Evolutionary conservation across 176 grass and related monocot genomes (phyloP), one percentile per base, ranked within the genome.

Genomic region (Triticum dicoccoides): DNA sequence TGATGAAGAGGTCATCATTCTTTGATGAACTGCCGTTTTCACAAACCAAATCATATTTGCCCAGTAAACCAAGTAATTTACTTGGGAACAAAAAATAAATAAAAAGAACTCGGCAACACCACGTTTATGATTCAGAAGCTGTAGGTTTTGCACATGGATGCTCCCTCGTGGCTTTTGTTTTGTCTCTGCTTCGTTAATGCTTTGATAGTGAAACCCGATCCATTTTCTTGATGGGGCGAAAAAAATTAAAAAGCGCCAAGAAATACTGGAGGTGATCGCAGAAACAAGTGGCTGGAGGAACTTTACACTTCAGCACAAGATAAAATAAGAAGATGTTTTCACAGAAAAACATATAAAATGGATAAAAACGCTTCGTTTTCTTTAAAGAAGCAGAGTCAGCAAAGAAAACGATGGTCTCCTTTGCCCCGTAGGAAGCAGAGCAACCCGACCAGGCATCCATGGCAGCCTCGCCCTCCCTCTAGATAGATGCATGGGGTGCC

Each of bases 401-500:
- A 27, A 76, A 11, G 73, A 52, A 76, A 32, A 32, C 73, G 73
- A 52, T 29, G 8, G 23, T 9, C 44, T 52, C 45, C 45, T 59
- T 47, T 32, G 44, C 2, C 24, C 73, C 13, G 44, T 25, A 52
- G 45, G 8, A 52, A 76, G 32, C 73, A 52, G 73, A 76, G 73
- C 73, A 32, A 76, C 45, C 14, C 73, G 24, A 20, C 44, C 24
- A 76, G 24, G 73, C 73, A 30, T 77, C 74, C 78, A 87, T 82
- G 79, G 86, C 23, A 9, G 86, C 65, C 9, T 37, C 75, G 52
- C 81, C 75, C 14, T 77, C 29, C 27, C 24, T 51, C 24, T 76
- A 35, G 58, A 42, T 23, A 29, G 58, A 87, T 38, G 56, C 67
- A 87, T 87, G 85, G 89, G 67, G 18, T 69, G 69, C 79, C 37